A percentile compares a stretch with the other conserved stretches of the same genome.
Conservation (phyloP, 345 rosid genomes). For the Eucalyptus melliodora region DNA sequence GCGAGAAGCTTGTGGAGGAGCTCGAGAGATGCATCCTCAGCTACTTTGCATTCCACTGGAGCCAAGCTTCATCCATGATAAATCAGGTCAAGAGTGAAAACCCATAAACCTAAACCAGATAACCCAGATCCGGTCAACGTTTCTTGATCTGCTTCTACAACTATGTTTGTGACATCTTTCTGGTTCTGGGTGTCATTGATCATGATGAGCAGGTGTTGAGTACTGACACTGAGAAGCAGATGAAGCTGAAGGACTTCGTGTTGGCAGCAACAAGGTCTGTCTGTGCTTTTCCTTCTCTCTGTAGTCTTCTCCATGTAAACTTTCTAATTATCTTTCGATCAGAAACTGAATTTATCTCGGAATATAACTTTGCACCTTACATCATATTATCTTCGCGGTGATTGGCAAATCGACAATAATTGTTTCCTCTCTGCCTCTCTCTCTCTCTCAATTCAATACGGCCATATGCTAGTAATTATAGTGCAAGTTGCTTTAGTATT, state of each 20-base stretch:
- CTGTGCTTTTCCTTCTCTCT: too few species aligned
- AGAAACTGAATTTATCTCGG: not conserved
- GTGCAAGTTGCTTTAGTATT: not conserved
- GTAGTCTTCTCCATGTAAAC: not conserved
- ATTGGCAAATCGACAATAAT: not conserved
- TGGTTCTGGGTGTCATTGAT: not conserved
- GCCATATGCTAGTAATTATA: not conserved
- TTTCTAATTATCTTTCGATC: not conserved
- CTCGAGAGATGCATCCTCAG: conserved; percentile 71
- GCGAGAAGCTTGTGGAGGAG: conserved; percentile 57
- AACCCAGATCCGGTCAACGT: not conserved
- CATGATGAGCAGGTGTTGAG: conserved; percentile 30
- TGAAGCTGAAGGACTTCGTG: conserved; percentile 51
- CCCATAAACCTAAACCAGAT: not conserved
- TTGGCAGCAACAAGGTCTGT: conserved; percentile 88
- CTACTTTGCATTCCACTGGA: conserved; percentile 88
- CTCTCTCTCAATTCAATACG: not conserved
- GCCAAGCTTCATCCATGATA: conserved; percentile 47
- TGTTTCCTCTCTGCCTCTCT: too few species aligned
- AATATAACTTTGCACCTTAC: not conserved
- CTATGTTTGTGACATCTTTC: not conserved
- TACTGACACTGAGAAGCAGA: conserved; percentile 32
- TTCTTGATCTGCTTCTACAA: not conserved
- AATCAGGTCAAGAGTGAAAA: conserved; percentile 26
- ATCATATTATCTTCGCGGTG: not conserved